A percentile compares a stretch with the other conserved stretches of the same genome.
Conservation (phyloP, 1,139 yeast genomes). For the Lizanozyma gosingica region DNA sequence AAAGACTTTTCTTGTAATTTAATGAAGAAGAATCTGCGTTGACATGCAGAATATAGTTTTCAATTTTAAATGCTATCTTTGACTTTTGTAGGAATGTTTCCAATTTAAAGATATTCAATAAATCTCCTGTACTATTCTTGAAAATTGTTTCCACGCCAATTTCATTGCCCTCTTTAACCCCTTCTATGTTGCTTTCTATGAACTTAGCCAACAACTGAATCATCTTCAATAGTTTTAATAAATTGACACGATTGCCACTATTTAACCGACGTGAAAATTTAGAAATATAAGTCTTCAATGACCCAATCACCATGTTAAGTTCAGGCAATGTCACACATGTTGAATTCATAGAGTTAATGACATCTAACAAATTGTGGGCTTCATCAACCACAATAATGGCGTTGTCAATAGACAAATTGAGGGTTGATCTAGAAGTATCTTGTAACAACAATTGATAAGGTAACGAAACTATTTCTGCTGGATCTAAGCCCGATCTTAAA, state of each 20-base stretch:
- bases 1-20: constrained; percentile 9
- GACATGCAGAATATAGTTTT: constrained; percentile 47
- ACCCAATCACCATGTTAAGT: constrained; percentile 30
- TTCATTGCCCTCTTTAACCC: constrained; percentile 42
- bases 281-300: constrained; percentile 45
- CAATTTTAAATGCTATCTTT: constrained; percentile 79
- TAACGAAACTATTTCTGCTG: constrained; percentile 68
- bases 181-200: constrained; percentile 22
- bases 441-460: constrained; percentile 81
- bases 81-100: constrained; percentile 57
- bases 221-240: constrained; percentile 55
- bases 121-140: constrained; percentile 51
- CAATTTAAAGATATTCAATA: constrained; percentile 61
- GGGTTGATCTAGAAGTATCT: constrained; percentile 48
- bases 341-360: constrained; percentile 64
- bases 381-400: constrained; percentile 81
- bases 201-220: constrained; percentile 44
- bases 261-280: constrained; percentile 59
- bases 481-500: constrained; percentile 43
- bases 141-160: constrained; percentile 48
- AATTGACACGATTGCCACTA: constrained; percentile 64
- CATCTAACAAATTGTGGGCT: constrained; percentile 83
- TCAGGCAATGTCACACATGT: constrained; percentile 46
- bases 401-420: constrained; percentile 51
- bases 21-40: constrained; percentile 8